A percentile compares a stretch with the other conserved stretches of the same genome.
These are phyloP conservation scores for Alternaria panax DNA, from an alignment of 2,329 filamentous ascomycete species.

Conservation along the genomic window DNA sequence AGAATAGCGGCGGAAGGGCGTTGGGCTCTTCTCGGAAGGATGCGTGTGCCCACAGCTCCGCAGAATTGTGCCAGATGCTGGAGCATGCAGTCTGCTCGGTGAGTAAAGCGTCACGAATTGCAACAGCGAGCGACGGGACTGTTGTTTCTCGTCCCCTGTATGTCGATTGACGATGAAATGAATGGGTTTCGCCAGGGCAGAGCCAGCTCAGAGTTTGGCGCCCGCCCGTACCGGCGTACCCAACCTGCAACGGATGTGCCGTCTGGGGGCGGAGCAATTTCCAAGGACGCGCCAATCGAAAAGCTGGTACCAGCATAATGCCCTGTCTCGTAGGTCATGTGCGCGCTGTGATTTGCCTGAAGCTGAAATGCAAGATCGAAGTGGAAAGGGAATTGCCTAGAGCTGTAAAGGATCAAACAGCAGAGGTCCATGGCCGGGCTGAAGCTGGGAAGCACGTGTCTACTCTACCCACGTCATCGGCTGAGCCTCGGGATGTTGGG, in stretches of 20 bases:
- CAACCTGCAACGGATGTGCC: background rate
- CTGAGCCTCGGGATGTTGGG: background rate
- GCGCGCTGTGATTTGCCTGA: conserved; percentile 43
- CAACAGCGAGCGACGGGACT: background rate
- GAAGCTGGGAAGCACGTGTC: background rate
- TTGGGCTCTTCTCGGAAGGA: conserved; percentile 14
- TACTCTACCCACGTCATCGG: conserved; percentile 18
- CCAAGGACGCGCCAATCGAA: background rate
- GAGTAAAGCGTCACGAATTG: background rate
- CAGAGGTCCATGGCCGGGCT: conserved; percentile 1
- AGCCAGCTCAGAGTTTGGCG: conserved; percentile 1
- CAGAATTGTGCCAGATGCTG: background rate
- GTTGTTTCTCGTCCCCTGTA: background rate
- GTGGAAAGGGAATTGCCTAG: background rate
- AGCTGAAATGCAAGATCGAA: conserved; percentile 21
- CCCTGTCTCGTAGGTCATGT: conserved; percentile 14
- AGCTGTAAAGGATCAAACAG: background rate
- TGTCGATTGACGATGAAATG: background rate
- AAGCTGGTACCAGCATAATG: background rate
- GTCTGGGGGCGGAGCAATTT: conserved; percentile 31
- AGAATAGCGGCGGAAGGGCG: conserved; percentile 13
- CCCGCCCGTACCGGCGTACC: background rate
- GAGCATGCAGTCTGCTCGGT: background rate
- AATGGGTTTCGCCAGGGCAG: background rate
- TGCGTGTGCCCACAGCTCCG: background rate